phyloP scores from a whole-genome alignment of 441 rosid genomes.

The Euphorbia schlechtendalii region DNA sequence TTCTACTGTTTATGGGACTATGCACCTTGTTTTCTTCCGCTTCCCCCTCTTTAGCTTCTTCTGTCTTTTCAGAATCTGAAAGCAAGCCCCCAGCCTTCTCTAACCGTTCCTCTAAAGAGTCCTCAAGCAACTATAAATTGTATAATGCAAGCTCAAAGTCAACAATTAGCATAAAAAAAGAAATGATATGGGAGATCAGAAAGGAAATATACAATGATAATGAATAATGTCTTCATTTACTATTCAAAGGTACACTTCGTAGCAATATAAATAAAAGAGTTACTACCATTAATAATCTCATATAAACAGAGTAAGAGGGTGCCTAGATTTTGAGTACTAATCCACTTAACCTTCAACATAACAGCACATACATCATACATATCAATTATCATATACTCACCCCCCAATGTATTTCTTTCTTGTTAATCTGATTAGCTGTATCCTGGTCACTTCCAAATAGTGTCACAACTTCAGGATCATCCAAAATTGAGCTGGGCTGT shows the following conservation, averaged over 20 bases:
- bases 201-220: not conserved
- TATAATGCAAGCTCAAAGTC: constrained; percentile 13
- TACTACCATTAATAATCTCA: not conserved
- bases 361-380: no score
- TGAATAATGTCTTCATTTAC: not conserved
- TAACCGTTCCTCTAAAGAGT: constrained; percentile 80
- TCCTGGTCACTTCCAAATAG: constrained; percentile 74
- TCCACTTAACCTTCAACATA: not conserved
- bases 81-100: constrained; percentile 72
- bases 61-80: constrained; percentile 78
- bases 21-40: constrained; percentile 78
- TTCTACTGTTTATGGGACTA: constrained; percentile 17
- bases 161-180: constrained; percentile 11
- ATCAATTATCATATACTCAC: constrained; percentile 52
- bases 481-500: constrained; percentile 75
- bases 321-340: not conserved
- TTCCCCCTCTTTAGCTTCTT: constrained; percentile 80
- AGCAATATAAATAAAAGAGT: not conserved
- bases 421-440: constrained; percentile 63
- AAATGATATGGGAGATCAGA: constrained; percentile 3
- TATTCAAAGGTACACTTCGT: not conserved
- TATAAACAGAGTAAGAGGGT: constrained; percentile 1
- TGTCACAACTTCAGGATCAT: constrained; percentile 76
- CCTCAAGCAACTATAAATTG: constrained; percentile 78
- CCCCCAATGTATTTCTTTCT: constrained; percentile 97